Evolutionary conservation across 2,329 filamentous ascomycete species (phyloP).

Genomic region (Cladosporium sphaerospermum): DNA sequence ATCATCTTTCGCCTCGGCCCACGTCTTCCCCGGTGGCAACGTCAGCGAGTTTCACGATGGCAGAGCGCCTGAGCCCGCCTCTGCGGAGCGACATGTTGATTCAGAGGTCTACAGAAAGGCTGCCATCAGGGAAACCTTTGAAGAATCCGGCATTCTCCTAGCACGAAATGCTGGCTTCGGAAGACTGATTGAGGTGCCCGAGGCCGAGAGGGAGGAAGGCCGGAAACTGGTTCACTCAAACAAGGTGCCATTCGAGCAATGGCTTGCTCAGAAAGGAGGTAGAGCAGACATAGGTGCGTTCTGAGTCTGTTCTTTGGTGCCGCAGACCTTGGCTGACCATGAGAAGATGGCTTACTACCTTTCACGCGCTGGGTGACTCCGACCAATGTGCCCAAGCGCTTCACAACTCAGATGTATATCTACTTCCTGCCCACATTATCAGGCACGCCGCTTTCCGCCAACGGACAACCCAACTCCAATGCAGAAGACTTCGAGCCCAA

Average conservation of each 20-base stretch:
- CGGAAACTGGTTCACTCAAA: constrained; percentile 64
- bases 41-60: constrained; percentile 74
- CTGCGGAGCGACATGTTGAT: constrained; percentile 60
- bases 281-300: constrained; percentile 58
- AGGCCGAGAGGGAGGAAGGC: constrained; percentile 56
- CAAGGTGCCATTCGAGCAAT: constrained; percentile 59
- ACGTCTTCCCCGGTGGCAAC: constrained; percentile 92
- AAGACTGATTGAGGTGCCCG: constrained; percentile 55
- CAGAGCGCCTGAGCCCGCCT: constrained; percentile 42
- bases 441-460: constrained; percentile 28
- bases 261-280: constrained; percentile 53
- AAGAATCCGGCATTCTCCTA: constrained; percentile 85
- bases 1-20: constrained; percentile 78
- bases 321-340: not conserved
- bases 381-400: constrained; percentile 62
- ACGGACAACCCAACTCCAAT: constrained; percentile 10
- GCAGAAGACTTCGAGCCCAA: constrained; percentile 32
- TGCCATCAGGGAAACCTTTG: constrained; percentile 86
- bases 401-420: constrained; percentile 94
- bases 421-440: constrained; percentile 65
- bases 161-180: constrained; percentile 50
- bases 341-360: constrained; percentile 59
- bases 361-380: constrained; percentile 95
- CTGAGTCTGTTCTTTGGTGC: not conserved
- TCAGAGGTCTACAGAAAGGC: constrained; percentile 69